phyloP scores from a whole-genome alignment of 768 basidiomycete genomes.

The Nidularia pulvinata region DNA sequence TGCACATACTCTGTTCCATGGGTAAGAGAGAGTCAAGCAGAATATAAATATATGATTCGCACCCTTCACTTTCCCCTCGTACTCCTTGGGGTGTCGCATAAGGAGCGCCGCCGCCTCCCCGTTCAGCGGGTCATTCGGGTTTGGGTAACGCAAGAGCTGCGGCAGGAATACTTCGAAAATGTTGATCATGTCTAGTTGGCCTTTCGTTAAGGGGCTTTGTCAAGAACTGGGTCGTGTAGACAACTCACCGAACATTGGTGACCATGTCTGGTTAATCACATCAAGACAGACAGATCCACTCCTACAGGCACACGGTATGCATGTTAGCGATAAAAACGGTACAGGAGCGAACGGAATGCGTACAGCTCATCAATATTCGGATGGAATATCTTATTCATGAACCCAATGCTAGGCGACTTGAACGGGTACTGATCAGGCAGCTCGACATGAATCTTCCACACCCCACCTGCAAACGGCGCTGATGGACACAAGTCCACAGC shows the following conservation, averaged over 20 bases:
- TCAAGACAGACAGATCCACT: constrained; percentile 98
- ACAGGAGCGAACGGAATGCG: constrained; percentile 24
- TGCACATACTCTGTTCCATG: constrained; percentile 83
- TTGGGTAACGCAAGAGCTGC: constrained; percentile 96
- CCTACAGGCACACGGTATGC: constrained; percentile 35
- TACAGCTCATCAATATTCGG: constrained; percentile 99
- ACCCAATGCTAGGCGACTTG: constrained; percentile 98
- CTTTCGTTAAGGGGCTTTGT: neutral
- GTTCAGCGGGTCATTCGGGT: constrained; percentile 97
- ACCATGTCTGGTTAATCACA: constrained; percentile 99
- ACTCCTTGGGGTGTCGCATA: constrained; percentile 97
- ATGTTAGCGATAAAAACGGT: neutral
- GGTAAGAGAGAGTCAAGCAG: neutral
- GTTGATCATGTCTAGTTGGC: constrained; percentile 89
- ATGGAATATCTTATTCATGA: constrained; percentile 99
- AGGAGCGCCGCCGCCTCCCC: constrained; percentile 97
- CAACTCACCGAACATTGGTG: constrained; percentile 95
- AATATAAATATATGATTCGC: neutral
- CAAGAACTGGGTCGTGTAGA: neutral
- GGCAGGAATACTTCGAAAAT: constrained; percentile 99
- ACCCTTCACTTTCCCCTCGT: constrained; percentile 93
- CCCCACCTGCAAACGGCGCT: constrained; percentile 98
- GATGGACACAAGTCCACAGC: constrained; percentile 2
- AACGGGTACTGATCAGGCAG: constrained; percentile 98
- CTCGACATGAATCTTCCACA: constrained; percentile 99